Evolutionary conservation across 768 basidiomycete genomes (phyloP).

Genomic region (Amanita muscaria): DNA sequence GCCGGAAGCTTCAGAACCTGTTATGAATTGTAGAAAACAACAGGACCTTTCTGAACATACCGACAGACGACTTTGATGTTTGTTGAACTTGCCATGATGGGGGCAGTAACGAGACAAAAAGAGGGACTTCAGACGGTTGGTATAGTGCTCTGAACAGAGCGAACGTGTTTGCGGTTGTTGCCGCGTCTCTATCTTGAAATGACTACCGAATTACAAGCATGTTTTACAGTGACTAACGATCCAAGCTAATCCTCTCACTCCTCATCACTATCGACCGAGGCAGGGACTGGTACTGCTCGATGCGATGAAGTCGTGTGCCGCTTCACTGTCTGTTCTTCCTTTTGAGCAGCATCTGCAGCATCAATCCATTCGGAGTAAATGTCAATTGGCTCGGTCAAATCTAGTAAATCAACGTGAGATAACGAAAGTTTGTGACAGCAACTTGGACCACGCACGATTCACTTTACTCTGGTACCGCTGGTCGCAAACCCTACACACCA

Average conservation of each 20-base stretch:
- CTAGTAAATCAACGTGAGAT: constrained; percentile 30
- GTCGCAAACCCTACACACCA: constrained; percentile 79
- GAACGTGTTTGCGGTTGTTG: constrained; percentile 20
- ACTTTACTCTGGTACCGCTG: constrained; percentile 84
- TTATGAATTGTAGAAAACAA: constrained; percentile 10
- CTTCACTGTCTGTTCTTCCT: constrained; percentile 43
- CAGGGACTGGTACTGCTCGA: constrained; percentile 35
- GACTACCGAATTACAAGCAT: constrained; percentile 7
- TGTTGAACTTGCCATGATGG: constrained; percentile 61
- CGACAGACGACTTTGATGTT: constrained; percentile 99
- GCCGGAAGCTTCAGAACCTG: constrained; percentile 67
- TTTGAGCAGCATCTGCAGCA: constrained; percentile 76
- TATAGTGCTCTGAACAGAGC: constrained; percentile 10
- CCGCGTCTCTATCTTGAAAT: constrained; percentile 12
- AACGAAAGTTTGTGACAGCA: constrained; percentile 2
- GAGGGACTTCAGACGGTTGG: constrained; percentile 10
- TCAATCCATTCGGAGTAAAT: constrained; percentile 92
- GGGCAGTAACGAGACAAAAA: constrained; percentile 5
- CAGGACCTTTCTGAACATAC: constrained; percentile 37
- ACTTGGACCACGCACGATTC: constrained; percentile 46
- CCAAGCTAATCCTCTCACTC: constrained; percentile 24
- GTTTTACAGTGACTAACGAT: neutral
- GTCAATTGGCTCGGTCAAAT: constrained; percentile 81
- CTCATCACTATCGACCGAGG: constrained; percentile 41
- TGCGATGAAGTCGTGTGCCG: constrained; percentile 54